Conservation (phyloP, 1,284 basidiomycete species). For the Bjerkandera adusta region DNA sequence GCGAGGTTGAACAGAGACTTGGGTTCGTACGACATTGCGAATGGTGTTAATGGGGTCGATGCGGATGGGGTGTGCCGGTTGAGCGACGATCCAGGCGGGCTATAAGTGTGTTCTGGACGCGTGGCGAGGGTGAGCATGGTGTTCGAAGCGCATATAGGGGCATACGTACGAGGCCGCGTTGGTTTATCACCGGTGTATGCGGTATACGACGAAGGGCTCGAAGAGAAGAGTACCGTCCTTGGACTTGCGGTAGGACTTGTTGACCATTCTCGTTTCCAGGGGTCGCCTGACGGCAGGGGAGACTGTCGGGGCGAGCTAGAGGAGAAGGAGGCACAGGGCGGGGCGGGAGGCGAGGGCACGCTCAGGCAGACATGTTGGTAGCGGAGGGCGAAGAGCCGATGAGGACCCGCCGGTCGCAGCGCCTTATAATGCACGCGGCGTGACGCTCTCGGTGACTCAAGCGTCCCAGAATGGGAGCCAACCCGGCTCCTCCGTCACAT, state of each 20-base stretch:
- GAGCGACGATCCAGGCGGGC: constrained; percentile 29
- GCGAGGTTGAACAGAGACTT: constrained; percentile 54
- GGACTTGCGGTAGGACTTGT: constrained; percentile 73
- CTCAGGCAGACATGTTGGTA: constrained; percentile 49
- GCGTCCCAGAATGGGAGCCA: constrained; percentile 11
- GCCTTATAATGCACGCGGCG: constrained; percentile 21
- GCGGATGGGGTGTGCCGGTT: constrained; percentile 24
- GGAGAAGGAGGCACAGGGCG: constrained; percentile 17
- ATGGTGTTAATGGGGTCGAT: constrained; percentile 18
- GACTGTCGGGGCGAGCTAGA: constrained; percentile 33
- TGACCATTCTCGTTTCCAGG: constrained; percentile 67
- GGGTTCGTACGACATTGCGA: constrained; percentile 44
- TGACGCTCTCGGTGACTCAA: constrained; percentile 28
- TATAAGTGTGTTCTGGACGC: constrained; percentile 25
- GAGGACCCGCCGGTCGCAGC: constrained; percentile 22
- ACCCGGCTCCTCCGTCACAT: constrained; percentile 8
- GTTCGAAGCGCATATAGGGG: constrained; percentile 3
- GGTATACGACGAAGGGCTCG: constrained; percentile 81
- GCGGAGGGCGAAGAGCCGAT: constrained; percentile 28
- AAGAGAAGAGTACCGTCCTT: constrained; percentile 83
- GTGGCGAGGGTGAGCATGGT: constrained; percentile 18
- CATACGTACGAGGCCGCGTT: constrained; percentile 27
- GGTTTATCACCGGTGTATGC: constrained; percentile 62
- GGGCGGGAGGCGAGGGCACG: constrained; percentile 22
- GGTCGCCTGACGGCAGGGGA: constrained; percentile 39